phyloP scores from a whole-genome alignment of 164 flowering plant species.

The Vitis labrusca region DNA sequence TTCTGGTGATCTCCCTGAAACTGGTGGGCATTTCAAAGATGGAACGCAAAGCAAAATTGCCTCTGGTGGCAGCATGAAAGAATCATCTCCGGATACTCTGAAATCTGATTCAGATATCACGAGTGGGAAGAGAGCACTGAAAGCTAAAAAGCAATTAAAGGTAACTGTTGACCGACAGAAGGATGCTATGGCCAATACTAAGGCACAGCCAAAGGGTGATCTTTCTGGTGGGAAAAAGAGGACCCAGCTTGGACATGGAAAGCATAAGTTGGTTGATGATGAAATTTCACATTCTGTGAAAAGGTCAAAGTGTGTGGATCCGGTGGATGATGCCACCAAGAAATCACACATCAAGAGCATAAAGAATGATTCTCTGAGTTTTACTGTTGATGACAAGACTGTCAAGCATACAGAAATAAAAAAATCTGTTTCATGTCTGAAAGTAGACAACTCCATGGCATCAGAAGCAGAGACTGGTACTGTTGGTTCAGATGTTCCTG shows the following conservation, averaged over 20 bases:
- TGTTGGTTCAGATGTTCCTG: constrained; percentile 24
- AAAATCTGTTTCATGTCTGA: constrained; percentile 22
- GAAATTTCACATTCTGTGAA: constrained; percentile 42
- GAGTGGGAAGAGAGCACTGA: constrained; percentile 25
- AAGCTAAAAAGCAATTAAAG: constrained; percentile 27
- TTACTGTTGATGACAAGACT: constrained; percentile 28
- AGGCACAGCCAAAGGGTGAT: constrained; percentile 24
- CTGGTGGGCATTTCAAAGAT: constrained; percentile 27
- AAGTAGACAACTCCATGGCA: constrained; percentile 28
- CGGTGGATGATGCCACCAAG: constrained; percentile 25
- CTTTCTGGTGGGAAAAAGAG: constrained; percentile 30
- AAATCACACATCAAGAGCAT: constrained; percentile 17
- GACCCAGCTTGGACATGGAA: constrained; percentile 30
- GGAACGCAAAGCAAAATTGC: constrained; percentile 27
- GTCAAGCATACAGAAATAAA: constrained; percentile 25
- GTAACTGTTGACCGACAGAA: constrained; percentile 16
- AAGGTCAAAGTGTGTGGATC: constrained; percentile 34
- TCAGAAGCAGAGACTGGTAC: constrained; percentile 22
- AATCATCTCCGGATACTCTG: constrained; percentile 21
- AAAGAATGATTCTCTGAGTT: constrained; percentile 26
- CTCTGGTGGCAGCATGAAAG: constrained; percentile 22
- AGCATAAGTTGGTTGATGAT: constrained; percentile 21
- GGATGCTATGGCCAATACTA: constrained; percentile 17
- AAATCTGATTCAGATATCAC: constrained; percentile 27
- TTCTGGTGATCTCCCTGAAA: constrained; percentile 16